These are phyloP conservation scores for Wickerhamiella sergipiensis DNA, from an alignment of 805 yeast species.

Conservation along the genomic window DNA sequence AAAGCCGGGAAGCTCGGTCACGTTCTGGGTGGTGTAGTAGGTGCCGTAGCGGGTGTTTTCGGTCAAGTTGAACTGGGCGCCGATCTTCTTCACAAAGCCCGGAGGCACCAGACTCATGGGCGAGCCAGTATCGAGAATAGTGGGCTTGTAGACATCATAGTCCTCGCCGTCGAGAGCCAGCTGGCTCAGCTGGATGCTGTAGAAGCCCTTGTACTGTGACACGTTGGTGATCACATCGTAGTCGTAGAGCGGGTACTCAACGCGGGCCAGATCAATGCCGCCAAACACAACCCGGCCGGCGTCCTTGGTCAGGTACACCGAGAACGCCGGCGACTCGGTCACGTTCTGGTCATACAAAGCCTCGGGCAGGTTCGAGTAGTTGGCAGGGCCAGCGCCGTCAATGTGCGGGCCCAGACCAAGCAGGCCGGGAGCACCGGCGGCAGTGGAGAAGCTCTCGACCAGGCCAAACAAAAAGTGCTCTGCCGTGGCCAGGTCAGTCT, in stretches of 20 bases:
- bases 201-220: constrained; percentile 7
- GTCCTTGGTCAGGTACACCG: constrained; percentile 13
- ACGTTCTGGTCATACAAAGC: constrained; percentile 14
- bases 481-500: background rate
- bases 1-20: constrained; percentile 7
- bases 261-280: constrained; percentile 19
- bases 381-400: constrained; percentile 15
- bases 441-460: constrained; percentile 15
- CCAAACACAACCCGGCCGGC: constrained; percentile 23
- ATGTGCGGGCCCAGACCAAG: constrained; percentile 20
- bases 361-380: constrained; percentile 16
- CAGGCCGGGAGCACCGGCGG: constrained; percentile 19
- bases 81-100: constrained; percentile 20
- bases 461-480: constrained; percentile 22
- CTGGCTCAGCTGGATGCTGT: constrained; percentile 13
- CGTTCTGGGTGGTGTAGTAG: constrained; percentile 15
- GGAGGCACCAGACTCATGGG: constrained; percentile 22
- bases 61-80: constrained; percentile 16
- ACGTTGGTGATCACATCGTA: constrained; percentile 10
- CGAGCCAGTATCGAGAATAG: constrained; percentile 23
- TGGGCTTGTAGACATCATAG: constrained; percentile 13
- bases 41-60: constrained; percentile 17
- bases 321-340: constrained; percentile 17
- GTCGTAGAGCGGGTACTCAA: constrained; percentile 19
- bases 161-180: constrained; percentile 12